Conservation (phyloP, 1,139 yeast species). For the Kodamaea derodonti region DNA sequence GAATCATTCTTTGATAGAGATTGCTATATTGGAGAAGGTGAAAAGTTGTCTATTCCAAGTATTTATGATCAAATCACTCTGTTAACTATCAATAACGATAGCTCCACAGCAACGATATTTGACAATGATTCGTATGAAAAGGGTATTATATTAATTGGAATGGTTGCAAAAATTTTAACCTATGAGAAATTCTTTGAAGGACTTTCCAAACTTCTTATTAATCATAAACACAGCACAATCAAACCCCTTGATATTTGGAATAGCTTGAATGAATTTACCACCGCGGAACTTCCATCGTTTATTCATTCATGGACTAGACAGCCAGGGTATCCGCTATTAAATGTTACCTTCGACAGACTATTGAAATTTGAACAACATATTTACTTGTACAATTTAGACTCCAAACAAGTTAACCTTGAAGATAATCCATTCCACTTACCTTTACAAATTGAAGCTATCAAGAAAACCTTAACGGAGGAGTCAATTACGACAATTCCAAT, state of each 20-base stretch:
- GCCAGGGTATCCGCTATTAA: slow-evolving; percentile 56
- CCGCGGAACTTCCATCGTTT: slow-evolving; percentile 35
- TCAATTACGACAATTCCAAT: too few species aligned
- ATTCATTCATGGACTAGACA: slow-evolving; percentile 57
- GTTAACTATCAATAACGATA: slow-evolving; percentile 35
- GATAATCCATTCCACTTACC: slow-evolving; percentile 53
- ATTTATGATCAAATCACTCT: slow-evolving; percentile 24
- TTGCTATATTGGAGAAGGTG: slow-evolving; percentile 24
- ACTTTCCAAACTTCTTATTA: slow-evolving; percentile 34
- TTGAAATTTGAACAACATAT: slow-evolving; percentile 49
- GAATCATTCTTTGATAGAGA: slow-evolving; percentile 42
- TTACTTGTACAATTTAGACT: slow-evolving; percentile 27
- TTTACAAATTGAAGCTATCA: slow-evolving; percentile 34
- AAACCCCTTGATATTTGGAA: slow-evolving; percentile 61
- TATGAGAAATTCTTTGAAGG: slow-evolving; percentile 28
- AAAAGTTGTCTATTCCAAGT: slow-evolving; percentile 19
- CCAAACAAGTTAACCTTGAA: slow-evolving; percentile 30
- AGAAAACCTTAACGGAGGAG: slow-evolving; percentile 21
- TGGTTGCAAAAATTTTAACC: slow-evolving; percentile 45
- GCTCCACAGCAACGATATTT: slow-evolving; percentile 41
- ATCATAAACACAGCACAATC: slow-evolving; percentile 23
- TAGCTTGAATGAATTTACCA: slow-evolving; percentile 25
- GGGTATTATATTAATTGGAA: slow-evolving; percentile 58
- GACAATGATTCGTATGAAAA: slow-evolving; percentile 57
- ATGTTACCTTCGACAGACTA: slow-evolving; percentile 27